These are phyloP conservation scores for Pestalotiopsis fici DNA, from an alignment of 2,329 filamentous ascomycete species.

Conservation along the genomic window DNA sequence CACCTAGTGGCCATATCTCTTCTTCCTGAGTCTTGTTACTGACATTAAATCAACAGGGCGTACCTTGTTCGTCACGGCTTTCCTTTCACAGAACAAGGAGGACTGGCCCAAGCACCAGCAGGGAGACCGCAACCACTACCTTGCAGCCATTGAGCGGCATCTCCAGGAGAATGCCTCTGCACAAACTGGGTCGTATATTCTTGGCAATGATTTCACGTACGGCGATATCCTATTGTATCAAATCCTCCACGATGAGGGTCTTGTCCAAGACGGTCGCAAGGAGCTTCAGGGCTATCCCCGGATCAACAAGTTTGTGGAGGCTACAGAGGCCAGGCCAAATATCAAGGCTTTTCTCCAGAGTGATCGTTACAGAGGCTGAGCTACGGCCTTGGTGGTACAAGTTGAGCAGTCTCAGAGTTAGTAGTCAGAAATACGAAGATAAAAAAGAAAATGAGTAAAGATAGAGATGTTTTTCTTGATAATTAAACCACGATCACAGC, in stretches of 20 bases:
- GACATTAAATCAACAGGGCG: not conserved
- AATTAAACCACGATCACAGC: too few species aligned
- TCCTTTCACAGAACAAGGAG: not conserved
- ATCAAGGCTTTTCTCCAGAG: not conserved
- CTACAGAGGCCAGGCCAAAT: not conserved
- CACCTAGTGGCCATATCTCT: too few species aligned
- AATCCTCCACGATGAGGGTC: not conserved
- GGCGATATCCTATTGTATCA: not conserved
- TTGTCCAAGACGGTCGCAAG: not conserved
- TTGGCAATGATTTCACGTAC: not conserved
- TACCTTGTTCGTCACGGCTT: not conserved
- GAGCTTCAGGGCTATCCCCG: not conserved
- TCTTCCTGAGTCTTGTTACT: too few species aligned
- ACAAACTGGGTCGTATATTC: not conserved
- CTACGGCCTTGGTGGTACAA: too few species aligned
- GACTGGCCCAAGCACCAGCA: slow-evolving; percentile 1
- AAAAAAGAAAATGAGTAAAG: too few species aligned
- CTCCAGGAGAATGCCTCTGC: not conserved
- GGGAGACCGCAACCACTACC: not conserved
- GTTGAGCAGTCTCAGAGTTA: too few species aligned
- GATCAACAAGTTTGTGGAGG: not conserved
- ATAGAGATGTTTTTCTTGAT: too few species aligned
- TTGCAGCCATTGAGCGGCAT: not conserved
- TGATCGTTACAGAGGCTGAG: not conserved
- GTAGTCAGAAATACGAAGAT: too few species aligned